A percentile compares a stretch with the other conserved stretches of the same genome.
Evolutionary conservation across 2,329 filamentous ascomycete genomes (phyloP).

Genomic region (Onygenales sp.): DNA sequence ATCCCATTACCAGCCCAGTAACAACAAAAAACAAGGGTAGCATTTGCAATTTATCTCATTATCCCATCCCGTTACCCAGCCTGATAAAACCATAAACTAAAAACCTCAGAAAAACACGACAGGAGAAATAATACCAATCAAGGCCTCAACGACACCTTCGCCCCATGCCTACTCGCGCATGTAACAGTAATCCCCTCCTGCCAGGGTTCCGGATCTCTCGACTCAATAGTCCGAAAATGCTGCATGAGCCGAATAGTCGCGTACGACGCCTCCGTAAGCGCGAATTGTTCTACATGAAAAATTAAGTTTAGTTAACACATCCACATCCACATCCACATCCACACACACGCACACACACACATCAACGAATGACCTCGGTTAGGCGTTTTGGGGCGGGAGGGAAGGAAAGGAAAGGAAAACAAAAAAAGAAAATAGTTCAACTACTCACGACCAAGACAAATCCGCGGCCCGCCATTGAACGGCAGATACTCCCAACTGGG

Average conservation of each 20-base stretch:
- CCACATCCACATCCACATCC: not conserved
- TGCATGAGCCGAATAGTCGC: constrained; percentile 29
- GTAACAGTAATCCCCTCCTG: constrained; percentile 18
- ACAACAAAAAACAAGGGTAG: no score
- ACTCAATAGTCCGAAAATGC: constrained; percentile 26
- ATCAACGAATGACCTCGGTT: not conserved
- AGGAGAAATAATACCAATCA: not conserved
- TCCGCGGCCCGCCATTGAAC: constrained; percentile 44
- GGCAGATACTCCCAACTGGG: constrained; percentile 46
- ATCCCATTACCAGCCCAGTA: no score
- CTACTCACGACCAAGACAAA: constrained; percentile 42
- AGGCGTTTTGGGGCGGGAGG: not conserved
- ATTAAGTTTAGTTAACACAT: not conserved
- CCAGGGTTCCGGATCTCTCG: constrained; percentile 21
- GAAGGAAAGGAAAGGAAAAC: not conserved
- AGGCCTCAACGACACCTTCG: constrained; percentile 9
- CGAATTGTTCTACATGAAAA: constrained; percentile 31
- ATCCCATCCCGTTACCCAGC: not conserved
- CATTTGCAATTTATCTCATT: not conserved
- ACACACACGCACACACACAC: no score
- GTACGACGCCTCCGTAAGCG: constrained; percentile 33
- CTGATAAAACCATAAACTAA: not conserved
- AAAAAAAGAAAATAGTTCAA: not conserved
- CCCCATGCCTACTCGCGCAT: constrained; percentile 11
- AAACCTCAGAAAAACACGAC: not conserved